Base-by-base conservation (phyloP, 768 basidiomycete genomes). In the Macrocybe gigantea region DNA sequence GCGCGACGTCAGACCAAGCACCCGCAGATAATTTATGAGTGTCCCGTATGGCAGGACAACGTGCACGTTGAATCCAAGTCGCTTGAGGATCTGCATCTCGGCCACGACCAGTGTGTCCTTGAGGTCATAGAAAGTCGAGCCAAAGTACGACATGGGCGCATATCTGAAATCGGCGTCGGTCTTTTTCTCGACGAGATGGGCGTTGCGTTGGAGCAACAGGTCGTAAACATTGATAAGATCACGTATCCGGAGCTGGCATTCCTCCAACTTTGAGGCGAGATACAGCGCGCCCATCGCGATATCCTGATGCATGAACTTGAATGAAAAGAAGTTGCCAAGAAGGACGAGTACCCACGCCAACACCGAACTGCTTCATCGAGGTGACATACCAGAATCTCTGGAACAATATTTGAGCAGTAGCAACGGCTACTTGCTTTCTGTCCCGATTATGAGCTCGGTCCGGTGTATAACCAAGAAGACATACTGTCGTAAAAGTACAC, bases 71-170 rank as follows among this genome's bases (percentile, higher is more conserved):
- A 98, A 99, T 1, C 91, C 95, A 8, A 99, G 77, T 15, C 95
- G 78, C 66, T 99, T 99, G 54, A 99, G 75, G 14, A 98, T 79
- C 63, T 99, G 96, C 92, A 98, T 98, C 66, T 99, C 96, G 1
- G 88, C 83, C 10, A 94, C 86, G 14, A 97, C 92, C 42, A 97
- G 72, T 6, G 88, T 85, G 60, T 99, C 96, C 61, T 95, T 97
- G 64, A 92, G 75, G 52, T 94, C 90, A 70, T 97, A 97, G 60
- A 95, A 98, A 2, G 82, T 84, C 57, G 77, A 78, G 10, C 88
- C 83, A 63, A 90, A 93, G 67, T 93, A 94, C 12, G 87, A 83
- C 89, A 93, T 94, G 9, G 91, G 85, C 2, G 75, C 66, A 65
- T 93, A 92, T 57, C 75, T 75, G 68, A 88, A 82, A 9, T 67